Conservation (phyloP, 2,329 filamentous ascomycete species). For the Fusarium veterinarium region DNA sequence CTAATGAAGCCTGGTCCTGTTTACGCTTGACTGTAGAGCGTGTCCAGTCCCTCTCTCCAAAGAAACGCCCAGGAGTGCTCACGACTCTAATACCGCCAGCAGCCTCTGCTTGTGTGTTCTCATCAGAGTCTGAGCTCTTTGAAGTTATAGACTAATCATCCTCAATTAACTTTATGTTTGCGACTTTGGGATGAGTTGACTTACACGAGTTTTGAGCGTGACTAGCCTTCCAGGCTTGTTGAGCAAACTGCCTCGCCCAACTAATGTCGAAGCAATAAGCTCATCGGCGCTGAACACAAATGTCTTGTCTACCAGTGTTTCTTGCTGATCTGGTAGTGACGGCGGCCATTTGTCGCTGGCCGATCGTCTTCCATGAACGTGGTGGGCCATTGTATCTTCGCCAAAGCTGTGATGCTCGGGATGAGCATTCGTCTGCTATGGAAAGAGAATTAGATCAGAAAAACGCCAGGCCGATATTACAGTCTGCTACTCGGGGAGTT, state of each 20-base stretch:
- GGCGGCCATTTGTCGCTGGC: neutral
- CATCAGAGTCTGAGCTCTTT: slow-evolving; percentile 4
- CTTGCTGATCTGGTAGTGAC: neutral
- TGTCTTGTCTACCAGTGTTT: neutral
- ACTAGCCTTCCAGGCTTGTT: neutral
- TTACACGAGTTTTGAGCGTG: neutral
- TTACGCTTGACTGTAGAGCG: neutral
- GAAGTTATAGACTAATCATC: neutral
- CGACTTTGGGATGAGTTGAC: neutral
- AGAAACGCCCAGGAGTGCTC: neutral
- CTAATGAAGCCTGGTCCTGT: neutral
- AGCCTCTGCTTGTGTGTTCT: neutral
- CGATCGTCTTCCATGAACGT: neutral
- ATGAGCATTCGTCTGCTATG: neutral
- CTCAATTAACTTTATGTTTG: neutral
- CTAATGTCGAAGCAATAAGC: neutral
- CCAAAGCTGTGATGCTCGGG: neutral
- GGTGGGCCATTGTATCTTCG: neutral
- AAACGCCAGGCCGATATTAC: neutral
- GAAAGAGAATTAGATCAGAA: neutral
- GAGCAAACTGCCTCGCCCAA: neutral
- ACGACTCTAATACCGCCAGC: neutral
- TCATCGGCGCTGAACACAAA: neutral
- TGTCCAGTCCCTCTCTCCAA: neutral
- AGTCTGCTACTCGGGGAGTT: neutral